These are phyloP conservation scores for Globisporangium splendens DNA, from an alignment of 352 stramenopile genomes.

Conservation along the genomic window DNA sequence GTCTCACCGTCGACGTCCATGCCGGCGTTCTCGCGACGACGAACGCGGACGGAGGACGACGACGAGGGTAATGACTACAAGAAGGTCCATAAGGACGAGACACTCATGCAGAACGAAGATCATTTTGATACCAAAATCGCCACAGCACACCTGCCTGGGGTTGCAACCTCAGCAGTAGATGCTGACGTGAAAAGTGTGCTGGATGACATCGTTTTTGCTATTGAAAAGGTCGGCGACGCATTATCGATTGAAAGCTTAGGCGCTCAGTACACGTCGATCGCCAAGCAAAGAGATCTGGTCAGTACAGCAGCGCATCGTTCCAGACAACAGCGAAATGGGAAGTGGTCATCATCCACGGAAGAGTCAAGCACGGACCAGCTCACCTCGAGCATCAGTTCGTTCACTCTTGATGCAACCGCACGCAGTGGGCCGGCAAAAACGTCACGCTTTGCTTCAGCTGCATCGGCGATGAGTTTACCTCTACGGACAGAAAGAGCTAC, in stretches of 20 bases:
- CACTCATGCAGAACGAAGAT: no score
- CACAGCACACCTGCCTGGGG: no score
- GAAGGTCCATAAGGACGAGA: no score
- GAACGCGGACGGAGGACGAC: not conserved
- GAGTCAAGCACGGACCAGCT: conserved; percentile 45
- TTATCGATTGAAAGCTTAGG: not conserved
- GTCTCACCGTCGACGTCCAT: not conserved
- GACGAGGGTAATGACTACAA: no score
- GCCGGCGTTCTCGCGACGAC: not conserved
- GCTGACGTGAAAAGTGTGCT: conserved; percentile 26
- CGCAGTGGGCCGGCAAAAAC: not conserved
- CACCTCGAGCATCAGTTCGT: conserved; percentile 48
- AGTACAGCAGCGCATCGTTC: not conserved
- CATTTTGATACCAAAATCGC: no score
- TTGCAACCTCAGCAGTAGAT: not conserved
- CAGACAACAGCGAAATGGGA: not conserved
- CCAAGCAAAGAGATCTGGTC: not conserved
- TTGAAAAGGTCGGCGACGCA: conserved; percentile 17
- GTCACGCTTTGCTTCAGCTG: conserved; percentile 10
- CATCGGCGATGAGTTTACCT: not conserved
- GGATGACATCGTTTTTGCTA: conserved; percentile 19
- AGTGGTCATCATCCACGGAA: conserved; percentile 21
- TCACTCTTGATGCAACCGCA: conserved; percentile 23
- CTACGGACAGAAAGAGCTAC: conserved; percentile 8
- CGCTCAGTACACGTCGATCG: conserved; percentile 12